Percentiles rank a stretch among this genome's conserved stretches.
Conservation (phyloP, 441 rosid genomes). For the Pelargonium australe region DNA sequence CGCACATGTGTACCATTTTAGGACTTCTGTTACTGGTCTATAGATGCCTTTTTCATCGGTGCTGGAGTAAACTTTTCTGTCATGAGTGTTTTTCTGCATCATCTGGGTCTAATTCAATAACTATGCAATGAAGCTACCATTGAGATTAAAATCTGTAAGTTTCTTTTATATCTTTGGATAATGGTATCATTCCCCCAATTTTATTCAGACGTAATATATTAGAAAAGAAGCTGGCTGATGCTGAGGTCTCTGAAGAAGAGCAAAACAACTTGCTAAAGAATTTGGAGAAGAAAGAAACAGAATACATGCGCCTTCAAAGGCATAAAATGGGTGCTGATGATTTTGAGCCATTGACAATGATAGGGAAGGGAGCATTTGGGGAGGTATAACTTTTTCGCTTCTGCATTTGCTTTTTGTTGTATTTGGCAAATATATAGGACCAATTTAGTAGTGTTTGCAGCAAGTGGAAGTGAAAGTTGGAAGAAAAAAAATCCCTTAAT, state of each 20-base stretch:
- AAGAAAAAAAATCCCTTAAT: too few species aligned
- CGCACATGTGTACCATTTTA: too few species aligned
- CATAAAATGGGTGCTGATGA: slow-evolving; percentile 42
- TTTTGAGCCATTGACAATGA: slow-evolving; percentile 36
- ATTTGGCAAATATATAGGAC: too few species aligned
- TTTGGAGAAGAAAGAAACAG: slow-evolving; percentile 40
- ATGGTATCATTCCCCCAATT: not conserved
- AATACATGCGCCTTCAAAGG: slow-evolving; percentile 40
- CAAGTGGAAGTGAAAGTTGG: too few species aligned
- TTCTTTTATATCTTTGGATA: not conserved
- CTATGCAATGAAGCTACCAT: not conserved
- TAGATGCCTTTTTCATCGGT: too few species aligned
- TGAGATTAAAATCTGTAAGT: not conserved
- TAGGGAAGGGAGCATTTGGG: not conserved
- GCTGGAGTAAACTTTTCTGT: too few species aligned
- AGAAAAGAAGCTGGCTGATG: slow-evolving; percentile 38
- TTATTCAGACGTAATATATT: slow-evolving; percentile 15
- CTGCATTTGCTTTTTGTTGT: not conserved
- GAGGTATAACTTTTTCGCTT: slow-evolving; percentile 1
- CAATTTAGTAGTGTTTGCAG: too few species aligned
- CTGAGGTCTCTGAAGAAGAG: slow-evolving; percentile 40
- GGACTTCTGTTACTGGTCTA: too few species aligned
- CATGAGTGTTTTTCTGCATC: not conserved
- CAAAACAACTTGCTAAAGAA: slow-evolving; percentile 30
- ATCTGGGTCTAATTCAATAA: not conserved